phyloP scores from a whole-genome alignment of 768 basidiomycete species.

The Boletus reticulatus region DNA sequence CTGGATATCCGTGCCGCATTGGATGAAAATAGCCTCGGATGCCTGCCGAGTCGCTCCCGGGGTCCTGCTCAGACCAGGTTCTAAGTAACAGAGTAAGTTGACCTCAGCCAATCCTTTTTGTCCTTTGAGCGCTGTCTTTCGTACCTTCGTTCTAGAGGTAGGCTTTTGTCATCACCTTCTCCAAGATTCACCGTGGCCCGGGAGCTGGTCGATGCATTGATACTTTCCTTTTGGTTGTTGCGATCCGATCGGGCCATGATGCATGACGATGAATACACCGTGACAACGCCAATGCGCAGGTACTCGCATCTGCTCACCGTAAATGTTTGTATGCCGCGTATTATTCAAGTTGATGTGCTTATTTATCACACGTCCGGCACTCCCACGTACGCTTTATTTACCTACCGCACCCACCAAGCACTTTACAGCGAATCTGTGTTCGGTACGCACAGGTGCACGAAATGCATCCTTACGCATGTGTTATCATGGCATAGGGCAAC shows the following conservation, averaged over 20 bases:
- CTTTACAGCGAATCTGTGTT: too few species aligned
- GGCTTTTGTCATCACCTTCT: constrained; percentile 13
- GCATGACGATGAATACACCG: constrained; percentile 13
- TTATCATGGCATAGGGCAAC: too few species aligned
- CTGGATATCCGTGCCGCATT: too few species aligned
- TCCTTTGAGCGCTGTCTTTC: constrained; percentile 9
- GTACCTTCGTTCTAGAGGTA: background rate
- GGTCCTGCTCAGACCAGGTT: constrained; percentile 2
- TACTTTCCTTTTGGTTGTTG: constrained; percentile 16
- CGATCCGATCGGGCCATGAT: background rate
- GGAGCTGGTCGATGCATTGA: constrained; percentile 13
- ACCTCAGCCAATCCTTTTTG: constrained; percentile 23
- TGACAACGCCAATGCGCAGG: background rate
- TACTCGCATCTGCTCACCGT: too few species aligned
- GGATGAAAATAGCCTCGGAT: too few species aligned
- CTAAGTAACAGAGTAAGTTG: constrained; percentile 28
- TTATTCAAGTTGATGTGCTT: too few species aligned
- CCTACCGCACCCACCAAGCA: too few species aligned
- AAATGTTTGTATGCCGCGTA: too few species aligned
- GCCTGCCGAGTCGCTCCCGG: background rate
- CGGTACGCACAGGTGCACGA: too few species aligned
- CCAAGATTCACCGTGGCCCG: constrained; percentile 22
- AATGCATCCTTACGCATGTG: too few species aligned
- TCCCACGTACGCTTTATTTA: too few species aligned
- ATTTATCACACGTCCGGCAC: too few species aligned